phyloP scores from a whole-genome alignment of 2,329 filamentous ascomycete species.

The Setomelanomma holmii region DNA sequence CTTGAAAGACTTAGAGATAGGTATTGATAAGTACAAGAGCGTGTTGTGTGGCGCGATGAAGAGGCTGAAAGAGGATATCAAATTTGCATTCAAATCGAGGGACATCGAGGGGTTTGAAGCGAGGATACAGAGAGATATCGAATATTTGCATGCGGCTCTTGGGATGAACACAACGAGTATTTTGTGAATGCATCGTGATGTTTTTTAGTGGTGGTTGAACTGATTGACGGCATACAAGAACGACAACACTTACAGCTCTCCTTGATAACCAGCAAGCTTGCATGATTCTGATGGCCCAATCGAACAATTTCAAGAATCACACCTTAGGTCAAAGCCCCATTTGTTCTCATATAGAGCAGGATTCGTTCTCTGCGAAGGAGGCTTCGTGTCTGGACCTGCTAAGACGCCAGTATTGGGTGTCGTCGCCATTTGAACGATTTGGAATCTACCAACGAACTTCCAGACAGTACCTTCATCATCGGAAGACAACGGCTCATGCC shows the following conservation, averaged over 20 bases:
- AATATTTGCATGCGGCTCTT: conserved; percentile 8
- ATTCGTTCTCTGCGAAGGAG: neutral
- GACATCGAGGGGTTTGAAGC: conserved; percentile 13
- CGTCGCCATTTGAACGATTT: conserved; percentile 1
- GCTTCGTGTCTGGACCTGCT: neutral
- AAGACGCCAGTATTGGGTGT: neutral
- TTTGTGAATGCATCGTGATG: conserved; percentile 6
- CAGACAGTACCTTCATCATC: neutral
- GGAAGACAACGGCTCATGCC: neutral
- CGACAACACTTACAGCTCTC: neutral
- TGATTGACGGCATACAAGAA: neutral
- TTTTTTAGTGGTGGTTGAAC: neutral
- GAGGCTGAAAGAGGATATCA: conserved; percentile 9
- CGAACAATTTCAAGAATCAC: neutral
- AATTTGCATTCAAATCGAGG: conserved; percentile 13
- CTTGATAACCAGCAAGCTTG: neutral
- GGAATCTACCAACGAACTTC: neutral
- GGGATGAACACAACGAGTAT: conserved; percentile 10
- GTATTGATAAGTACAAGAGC: conserved; percentile 1
- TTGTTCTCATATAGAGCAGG: neutral
- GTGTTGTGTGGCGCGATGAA: neutral
- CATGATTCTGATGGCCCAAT: neutral
- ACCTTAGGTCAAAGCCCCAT: neutral
- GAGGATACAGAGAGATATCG: conserved; percentile 13
- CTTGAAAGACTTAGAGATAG: conserved; percentile 4